Base-by-base conservation (phyloP, 371 early-diverging fungal species). In the Mucor saturninus region DNA sequence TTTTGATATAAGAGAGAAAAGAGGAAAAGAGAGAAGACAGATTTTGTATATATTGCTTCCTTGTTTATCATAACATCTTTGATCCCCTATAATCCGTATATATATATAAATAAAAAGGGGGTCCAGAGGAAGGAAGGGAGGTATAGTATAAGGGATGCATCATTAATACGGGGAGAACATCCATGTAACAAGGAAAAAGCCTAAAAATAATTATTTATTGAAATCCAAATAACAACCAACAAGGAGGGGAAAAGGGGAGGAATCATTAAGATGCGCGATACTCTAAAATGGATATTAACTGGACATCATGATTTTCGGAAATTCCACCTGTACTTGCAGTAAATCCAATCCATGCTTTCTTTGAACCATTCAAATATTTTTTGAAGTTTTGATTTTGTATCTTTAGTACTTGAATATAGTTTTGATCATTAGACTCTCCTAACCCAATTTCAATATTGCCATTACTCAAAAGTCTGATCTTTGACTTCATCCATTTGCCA, bases 281-380 rank as follows among this genome's bases (percentile, higher is more conserved):
- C 35, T 56, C 43, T 5, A n/a, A 35, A 7, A 56, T 7, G 51
- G 64, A 64, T 2, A 50, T 59, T 53, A 49, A 53, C 28, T 63
- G 62, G 14, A 83, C 62, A 55, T 84, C 78, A 61, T 85, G 83
- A 10, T 62, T 72, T 52, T 85, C 77, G 5, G 67, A 58, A 0
- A 85, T 56, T 26, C 86, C 86, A 14, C 86, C 86, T 30, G 86
- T 85, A 35, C 80, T 75, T 7, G 83, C 86, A 11, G 86, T 82
- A 54, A 82, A 82, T 1, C 86, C 86, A 54, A 85, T 48, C 76
- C 70, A 69, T 26, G 65, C 70, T 26, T 52, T 13, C 40, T 29
- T 32, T 39, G 50, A 35, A 2, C 37, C 9, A 14, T 62, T 58
- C 30, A 78, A 38, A 14, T 50, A 50, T 11, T 28, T 50, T 30